Evolutionary conservation across 2,329 filamentous ascomycete species (phyloP).

Genomic region (Exophiala mesophila): DNA sequence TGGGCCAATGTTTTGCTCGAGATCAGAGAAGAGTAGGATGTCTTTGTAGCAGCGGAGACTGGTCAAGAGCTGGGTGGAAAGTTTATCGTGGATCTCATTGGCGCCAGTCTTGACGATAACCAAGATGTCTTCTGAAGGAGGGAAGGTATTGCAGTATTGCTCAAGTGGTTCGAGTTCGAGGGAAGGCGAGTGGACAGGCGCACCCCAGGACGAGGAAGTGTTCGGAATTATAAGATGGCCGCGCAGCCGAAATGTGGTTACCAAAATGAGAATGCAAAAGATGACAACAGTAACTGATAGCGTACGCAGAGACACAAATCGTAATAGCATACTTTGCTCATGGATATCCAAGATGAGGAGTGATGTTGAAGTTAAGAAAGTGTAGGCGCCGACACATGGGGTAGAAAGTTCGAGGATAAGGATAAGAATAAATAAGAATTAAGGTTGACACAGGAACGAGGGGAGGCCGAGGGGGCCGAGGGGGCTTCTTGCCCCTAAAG

Average conservation of each 20-base stretch:
- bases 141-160: not conserved
- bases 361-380: not conserved
- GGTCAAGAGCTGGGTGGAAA: constrained; percentile 52
- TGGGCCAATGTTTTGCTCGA: constrained; percentile 28
- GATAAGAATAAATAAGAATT: not conserved
- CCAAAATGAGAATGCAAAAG: not conserved
- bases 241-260: not conserved
- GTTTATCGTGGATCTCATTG: constrained; percentile 47
- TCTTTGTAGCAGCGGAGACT: constrained; percentile 46
- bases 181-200: not conserved
- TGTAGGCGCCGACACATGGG: not conserved
- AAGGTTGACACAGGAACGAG: too few species aligned
- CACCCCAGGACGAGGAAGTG: not conserved
- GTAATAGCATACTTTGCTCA: not conserved
- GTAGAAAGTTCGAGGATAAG: not conserved
- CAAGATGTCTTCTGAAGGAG: not conserved
- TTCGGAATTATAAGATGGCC: not conserved
- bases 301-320: not conserved
- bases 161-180: not conserved
- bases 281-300: not conserved
- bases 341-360: not conserved
- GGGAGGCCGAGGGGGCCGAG: too few species aligned
- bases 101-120: constrained; percentile 56
- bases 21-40: constrained; percentile 42
- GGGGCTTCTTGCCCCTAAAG: too few species aligned